Base-by-base conservation (phyloP, 1,139 yeast species). In the Diutina rugosa region DNA sequence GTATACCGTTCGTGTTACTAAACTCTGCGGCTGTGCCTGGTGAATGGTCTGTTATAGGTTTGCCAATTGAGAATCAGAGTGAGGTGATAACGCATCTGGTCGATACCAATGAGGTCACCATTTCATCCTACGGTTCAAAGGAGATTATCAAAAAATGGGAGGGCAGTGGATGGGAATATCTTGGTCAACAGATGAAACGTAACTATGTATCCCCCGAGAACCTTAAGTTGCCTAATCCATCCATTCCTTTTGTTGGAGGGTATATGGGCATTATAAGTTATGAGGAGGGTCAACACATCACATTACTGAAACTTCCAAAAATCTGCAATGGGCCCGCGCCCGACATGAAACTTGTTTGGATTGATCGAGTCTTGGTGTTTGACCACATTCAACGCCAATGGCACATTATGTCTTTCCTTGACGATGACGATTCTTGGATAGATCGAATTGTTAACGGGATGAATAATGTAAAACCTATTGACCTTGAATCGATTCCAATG, bases 1-100 rank as follows among this genome's bases (percentile, higher is more conserved):
- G 60, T 4, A 56, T 61, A 18, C 80, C 83, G 53, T 82, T 85
- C 60, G 65, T 84, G 8, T 69, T 88, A 12, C 73, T 89, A 48
- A 86, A 88, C 63, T 87, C 95, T 1, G 93, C 95, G 0, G 77
- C 90, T 0, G 64, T 71, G 12, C 96, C 96, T 0, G 97, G 98
- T 0, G 78, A 84, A 59, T 90, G 95, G 93, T 84, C 96, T 0
- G 84, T 93, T 10, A 79, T 93, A 57, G 97, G 96, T 0, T 63
- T 90, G 1, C 90, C 95, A 0, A 77, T 77, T 14, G 61, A 62
- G 1, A 73, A 72, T 0, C 65, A 68, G 41, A 83, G 95, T 1
- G 76, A 76, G 21, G 80, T 84, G 1, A 74, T 90, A 30, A 79
- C 89, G 1, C 91, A 90, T 64, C 73, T 80, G 0, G 79, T 77